Evolutionary conservation across 345 rosid genomes (phyloP).

Genomic region (Corchorus olitorius): DNA sequence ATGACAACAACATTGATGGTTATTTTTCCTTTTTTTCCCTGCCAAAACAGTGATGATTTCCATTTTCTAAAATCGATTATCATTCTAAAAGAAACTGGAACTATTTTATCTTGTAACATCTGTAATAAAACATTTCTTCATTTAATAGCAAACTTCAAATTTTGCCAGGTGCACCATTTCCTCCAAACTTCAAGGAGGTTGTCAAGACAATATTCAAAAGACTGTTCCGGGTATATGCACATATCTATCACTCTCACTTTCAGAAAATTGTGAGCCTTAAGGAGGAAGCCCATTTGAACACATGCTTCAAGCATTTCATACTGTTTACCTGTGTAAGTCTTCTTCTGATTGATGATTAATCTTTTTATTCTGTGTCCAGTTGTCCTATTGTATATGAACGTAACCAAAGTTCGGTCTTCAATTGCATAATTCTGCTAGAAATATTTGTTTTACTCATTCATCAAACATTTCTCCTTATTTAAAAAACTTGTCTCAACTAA

Average conservation of each 20-base stretch:
- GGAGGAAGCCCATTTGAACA: conserved; percentile 99
- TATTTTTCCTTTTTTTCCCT: too few relatives aligned
- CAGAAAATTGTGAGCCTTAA: conserved; percentile 98
- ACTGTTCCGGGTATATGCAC: conserved; percentile 95
- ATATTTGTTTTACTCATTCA: background rate
- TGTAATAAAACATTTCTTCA: background rate
- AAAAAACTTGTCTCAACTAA: too few relatives aligned
- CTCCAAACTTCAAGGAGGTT: conserved; percentile 92
- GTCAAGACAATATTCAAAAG: conserved; percentile 96
- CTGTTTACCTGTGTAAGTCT: conserved; percentile 88
- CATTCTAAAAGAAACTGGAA: background rate
- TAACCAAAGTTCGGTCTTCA: background rate
- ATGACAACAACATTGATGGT: background rate
- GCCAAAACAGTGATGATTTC: background rate
- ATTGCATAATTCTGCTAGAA: background rate
- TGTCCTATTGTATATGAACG: background rate
- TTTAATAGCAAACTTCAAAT: conserved; percentile 11
- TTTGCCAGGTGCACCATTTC: conserved; percentile 89
- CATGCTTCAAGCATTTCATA: conserved; percentile 98
- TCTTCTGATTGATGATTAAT: background rate
- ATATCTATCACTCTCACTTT: conserved; percentile 94
- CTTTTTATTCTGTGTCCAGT: background rate
- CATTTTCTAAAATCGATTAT: background rate
- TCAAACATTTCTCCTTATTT: background rate
- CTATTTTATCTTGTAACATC: background rate